Base-by-base conservation (phyloP, 441 rosid species). In the Manihot esculenta region DNA sequence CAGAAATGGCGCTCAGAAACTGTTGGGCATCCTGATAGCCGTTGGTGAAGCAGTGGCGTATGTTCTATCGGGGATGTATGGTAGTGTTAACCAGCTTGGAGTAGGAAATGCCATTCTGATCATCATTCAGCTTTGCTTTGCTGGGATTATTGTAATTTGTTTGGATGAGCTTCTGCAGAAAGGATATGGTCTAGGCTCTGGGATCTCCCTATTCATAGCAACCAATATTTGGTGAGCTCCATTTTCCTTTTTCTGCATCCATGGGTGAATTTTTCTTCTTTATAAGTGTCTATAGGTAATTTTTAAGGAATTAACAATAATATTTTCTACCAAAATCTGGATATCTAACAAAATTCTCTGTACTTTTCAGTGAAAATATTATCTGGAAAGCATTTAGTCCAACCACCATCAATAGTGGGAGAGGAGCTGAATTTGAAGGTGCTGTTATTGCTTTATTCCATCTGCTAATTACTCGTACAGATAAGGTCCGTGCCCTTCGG, bases 321-420 rank as follows among this genome's bases (percentile, higher is more conserved):
- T 17, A 15, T 48, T 11, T n/a, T 49, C 17, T 49, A 5, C 54
- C n/a, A 17, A 14, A 13, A 7, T 7, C 7, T 50, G 55, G 21
- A 50, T n/a, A 5, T 21, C 21, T 50, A n/a, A 50, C 55, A 50
- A n/a, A 8, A 35, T 7, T 18, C 0, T n/a, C 2, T 9, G 7
- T 7, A 11, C 55, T 6, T 18, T 50, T 50, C 90, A 89, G 94
- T 76, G 94, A 89, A 77, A 92, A 77, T 74, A 94, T 92, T 58
- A 94, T 94, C 64, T 94, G 97, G 99, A 94, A 89, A 73, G 99
- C 97, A 42, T 94, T 94, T 70, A 90, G 97, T 78, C 99, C 99
- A 0, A 94, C 97, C 0, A 94, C 97, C n/a, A 88, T 94, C 57
- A 91, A 91, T 81, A 90, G 93, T 24, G 97, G 97, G 0, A 85